Evolutionary conservation across 306 rosid genomes (phyloP).

Genomic region (Oemleria cerasiformis): DNA sequence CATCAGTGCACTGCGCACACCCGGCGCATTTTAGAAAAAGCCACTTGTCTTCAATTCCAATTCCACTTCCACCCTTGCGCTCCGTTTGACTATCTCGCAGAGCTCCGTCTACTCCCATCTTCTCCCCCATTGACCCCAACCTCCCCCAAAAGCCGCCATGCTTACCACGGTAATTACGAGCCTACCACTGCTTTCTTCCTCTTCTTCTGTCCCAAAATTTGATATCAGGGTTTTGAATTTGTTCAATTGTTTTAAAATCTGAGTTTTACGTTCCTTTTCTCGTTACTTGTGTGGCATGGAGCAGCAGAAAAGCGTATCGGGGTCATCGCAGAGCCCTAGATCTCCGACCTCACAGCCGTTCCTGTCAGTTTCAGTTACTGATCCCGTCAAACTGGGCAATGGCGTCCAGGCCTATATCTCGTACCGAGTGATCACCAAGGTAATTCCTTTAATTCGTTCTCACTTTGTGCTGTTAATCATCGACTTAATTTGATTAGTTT

Average conservation of each 20-base stretch:
- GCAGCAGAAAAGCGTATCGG: conserved; percentile 68
- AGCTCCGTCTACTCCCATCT: background rate
- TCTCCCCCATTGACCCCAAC: background rate
- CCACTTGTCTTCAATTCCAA: background rate
- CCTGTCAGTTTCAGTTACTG: conserved; percentile 82
- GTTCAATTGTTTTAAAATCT: too few relatives aligned
- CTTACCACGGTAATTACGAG: conserved; percentile 46
- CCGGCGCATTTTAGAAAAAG: conserved; percentile 5
- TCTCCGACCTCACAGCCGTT: conserved; percentile 81
- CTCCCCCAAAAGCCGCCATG: conserved; percentile 32
- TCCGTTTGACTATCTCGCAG: background rate
- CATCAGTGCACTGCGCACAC: conserved; percentile 2
- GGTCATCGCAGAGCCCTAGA: conserved; percentile 90
- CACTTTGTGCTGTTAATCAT: background rate
- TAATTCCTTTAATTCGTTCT: conserved; percentile 15
- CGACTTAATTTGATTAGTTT: background rate
- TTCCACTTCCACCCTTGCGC: background rate
- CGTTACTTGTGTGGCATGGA: conserved; percentile 38
- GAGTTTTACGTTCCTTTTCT: too few relatives aligned
- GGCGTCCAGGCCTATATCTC: too few relatives aligned
- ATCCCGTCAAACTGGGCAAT: conserved; percentile 98
- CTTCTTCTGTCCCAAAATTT: background rate
- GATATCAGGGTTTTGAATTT: too few relatives aligned
- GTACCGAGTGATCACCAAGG: conserved; percentile 68
- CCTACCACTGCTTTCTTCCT: conserved; percentile 25